Evolutionary conservation across 2,329 filamentous ascomycete species (phyloP).

Genomic region (Fusarium domesticum): DNA sequence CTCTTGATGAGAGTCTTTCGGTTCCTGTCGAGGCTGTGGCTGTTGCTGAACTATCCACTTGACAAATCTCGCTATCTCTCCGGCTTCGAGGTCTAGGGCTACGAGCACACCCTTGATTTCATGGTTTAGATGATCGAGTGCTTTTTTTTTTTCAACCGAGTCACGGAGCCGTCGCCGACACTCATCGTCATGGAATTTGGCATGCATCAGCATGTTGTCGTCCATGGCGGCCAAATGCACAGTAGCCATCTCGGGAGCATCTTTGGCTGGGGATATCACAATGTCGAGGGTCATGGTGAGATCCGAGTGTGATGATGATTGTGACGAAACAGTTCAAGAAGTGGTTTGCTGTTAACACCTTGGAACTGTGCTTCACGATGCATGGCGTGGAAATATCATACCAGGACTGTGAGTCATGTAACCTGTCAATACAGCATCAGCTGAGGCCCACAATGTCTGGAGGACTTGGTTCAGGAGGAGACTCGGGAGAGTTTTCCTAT

Average conservation of each 20-base stretch:
- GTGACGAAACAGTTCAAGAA: too few species aligned
- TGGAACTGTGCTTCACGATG: not conserved
- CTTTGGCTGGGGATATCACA: slow-evolving; percentile 23
- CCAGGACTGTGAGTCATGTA: not conserved
- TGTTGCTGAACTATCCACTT: slow-evolving; percentile 36
- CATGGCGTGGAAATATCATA: not conserved
- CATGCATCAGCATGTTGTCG: slow-evolving; percentile 38
- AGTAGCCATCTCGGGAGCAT: slow-evolving; percentile 25
- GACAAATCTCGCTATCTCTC: slow-evolving; percentile 33
- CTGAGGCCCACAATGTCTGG: not conserved
- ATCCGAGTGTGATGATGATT: not conserved
- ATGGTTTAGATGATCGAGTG: slow-evolving; percentile 29
- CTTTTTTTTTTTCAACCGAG: slow-evolving; percentile 35
- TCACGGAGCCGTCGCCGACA: slow-evolving; percentile 29
- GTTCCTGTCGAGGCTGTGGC: slow-evolving; percentile 10
- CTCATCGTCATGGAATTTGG: slow-evolving; percentile 38
- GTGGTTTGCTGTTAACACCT: not conserved
- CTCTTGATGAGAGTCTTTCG: slow-evolving; percentile 22
- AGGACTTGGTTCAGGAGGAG: not conserved
- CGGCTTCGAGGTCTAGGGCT: slow-evolving; percentile 31
- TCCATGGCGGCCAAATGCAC: slow-evolving; percentile 41
- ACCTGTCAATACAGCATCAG: too few species aligned
- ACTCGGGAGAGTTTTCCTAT: not conserved
- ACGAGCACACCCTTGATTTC: slow-evolving; percentile 32
- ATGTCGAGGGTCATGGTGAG: slow-evolving; percentile 23